A percentile compares a stretch with the other conserved stretches of the same genome.
Conservation (phyloP, 2,329 filamentous ascomycete species). For the Pestalotiopsis sp. region DNA sequence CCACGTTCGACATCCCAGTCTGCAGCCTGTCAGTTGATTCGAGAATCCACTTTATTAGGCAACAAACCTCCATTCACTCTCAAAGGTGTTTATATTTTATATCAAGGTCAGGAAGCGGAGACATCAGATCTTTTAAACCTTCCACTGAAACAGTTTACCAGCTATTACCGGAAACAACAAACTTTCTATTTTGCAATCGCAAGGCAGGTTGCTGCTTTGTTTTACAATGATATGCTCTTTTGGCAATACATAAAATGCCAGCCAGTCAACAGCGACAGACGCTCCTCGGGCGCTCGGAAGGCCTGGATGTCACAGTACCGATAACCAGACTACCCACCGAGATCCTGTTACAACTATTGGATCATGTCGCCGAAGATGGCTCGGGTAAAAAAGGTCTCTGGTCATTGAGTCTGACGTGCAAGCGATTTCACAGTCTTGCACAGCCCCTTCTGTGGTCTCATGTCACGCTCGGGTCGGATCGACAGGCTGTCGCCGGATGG, state of each 20-base stretch:
- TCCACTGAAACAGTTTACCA: background rate
- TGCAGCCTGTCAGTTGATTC: background rate
- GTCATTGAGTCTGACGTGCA: background rate
- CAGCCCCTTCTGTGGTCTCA: background rate
- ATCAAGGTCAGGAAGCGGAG: background rate
- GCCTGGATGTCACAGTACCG: background rate
- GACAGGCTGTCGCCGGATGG: background rate
- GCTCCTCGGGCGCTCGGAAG: background rate
- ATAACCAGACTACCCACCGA: background rate
- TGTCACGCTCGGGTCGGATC: background rate
- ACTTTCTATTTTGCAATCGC: background rate
- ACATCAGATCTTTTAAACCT: background rate
- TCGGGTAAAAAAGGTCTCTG: background rate
- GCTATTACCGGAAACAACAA: background rate
- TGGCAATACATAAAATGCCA: background rate
- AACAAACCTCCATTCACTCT: background rate
- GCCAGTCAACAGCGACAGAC: background rate
- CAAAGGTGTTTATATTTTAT: background rate
- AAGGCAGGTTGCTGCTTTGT: background rate
- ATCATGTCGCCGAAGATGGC: background rate
- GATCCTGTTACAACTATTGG: background rate
- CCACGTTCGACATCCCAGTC: too few species aligned
- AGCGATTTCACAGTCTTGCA: background rate
- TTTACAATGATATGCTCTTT: background rate
- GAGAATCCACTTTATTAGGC: background rate